Conservation (phyloP, 139 green algal genomes). For the Chlamydomonas sp. region DNA sequence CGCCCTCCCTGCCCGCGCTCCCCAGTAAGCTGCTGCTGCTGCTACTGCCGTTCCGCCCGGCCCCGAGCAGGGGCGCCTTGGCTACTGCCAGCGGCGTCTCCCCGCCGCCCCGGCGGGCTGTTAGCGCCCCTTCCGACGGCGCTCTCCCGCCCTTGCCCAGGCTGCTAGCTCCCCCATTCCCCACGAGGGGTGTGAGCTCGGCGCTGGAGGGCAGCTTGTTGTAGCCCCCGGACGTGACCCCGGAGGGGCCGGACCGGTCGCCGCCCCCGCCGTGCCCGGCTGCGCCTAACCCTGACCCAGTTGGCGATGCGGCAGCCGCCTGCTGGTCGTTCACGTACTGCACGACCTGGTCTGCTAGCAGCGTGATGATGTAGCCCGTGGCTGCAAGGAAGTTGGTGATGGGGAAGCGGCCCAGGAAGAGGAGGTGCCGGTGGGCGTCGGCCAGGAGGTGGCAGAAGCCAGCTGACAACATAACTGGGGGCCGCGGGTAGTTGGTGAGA, state of each 20-base stretch:
- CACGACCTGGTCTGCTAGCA: conserved; percentile 54
- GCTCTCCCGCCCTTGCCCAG: not conserved
- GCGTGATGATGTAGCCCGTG: conserved; percentile 55
- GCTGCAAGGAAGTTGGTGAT: conserved; percentile 58
- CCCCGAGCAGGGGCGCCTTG: too few relatives aligned
- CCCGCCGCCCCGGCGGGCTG: too few relatives aligned
- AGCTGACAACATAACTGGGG: conserved; percentile 80
- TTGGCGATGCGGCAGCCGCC: not conserved
- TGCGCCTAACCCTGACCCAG: not conserved
- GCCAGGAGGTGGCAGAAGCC: conserved; percentile 82
- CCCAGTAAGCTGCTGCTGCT: too few relatives aligned
- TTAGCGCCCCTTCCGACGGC: not conserved
- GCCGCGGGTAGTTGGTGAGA: not conserved
- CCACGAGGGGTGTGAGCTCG: not conserved
- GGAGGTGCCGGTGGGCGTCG: conserved; percentile 45
- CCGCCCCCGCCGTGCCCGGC: too few relatives aligned
- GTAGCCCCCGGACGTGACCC: not conserved
- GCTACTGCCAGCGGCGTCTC: too few relatives aligned
- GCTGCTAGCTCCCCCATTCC: too few relatives aligned
- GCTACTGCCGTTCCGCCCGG: too few relatives aligned
- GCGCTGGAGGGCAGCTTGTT: not conserved
- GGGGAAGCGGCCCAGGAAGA: conserved; percentile 56
- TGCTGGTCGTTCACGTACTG: conserved; percentile 24
- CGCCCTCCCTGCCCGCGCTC: too few relatives aligned
- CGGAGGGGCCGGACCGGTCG: not conserved